Base-by-base conservation (phyloP, 116 monocot genomes). In the Trichopus zeylanicus region DNA sequence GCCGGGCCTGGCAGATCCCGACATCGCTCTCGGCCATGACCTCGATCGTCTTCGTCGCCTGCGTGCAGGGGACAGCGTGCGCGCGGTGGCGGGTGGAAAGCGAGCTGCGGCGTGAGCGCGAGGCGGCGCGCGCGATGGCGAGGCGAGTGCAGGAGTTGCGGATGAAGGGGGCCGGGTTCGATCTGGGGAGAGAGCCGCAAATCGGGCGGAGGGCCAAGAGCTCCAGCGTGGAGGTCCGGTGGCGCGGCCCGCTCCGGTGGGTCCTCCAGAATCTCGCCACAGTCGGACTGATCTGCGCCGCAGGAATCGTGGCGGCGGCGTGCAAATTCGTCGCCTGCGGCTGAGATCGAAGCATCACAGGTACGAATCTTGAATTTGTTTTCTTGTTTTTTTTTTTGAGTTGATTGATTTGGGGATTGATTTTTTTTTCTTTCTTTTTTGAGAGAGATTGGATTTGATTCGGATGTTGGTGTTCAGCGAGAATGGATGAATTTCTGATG, bases 161-260 rank as follows among this genome's bases (percentile, higher is more conserved):
- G 66, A 87, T 91, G 97, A 98, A 85, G 57, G 97, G 97, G n/a
- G 64, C 73, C 20, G 85, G 88, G 67, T 98, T 82, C 30, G 91
- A 98, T 57, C 48, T 98, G 53, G 71, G 59, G 0, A 84, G 70
- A 73, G 87, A 78, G 67, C 80, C 80, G 49, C 67, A 56, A 68
- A 20, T 7, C 4, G 53, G 59, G 33, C 65, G 61, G 67, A 69
- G 73, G 65, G 67, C 75, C 71, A 91, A 85, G 79, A 82, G 88
- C 61, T 80, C 84, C 1, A 88, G 91, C 31, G 85, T 82, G 31
- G 85, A 85, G 85, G 64, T 75, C 4, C 74, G 47, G 62, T 97
- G 87, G 87, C 28, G 31, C 2, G 23, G 60, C 27, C 61, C 61
- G 3, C 16, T 74, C 35, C 37, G 60, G 63, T 90, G 59, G 59